Percentiles rank a stretch among this genome's conserved stretches.
Conservation (phyloP, 495 filamentous ascomycete species). For the Daldinia vernicosa region DNA sequence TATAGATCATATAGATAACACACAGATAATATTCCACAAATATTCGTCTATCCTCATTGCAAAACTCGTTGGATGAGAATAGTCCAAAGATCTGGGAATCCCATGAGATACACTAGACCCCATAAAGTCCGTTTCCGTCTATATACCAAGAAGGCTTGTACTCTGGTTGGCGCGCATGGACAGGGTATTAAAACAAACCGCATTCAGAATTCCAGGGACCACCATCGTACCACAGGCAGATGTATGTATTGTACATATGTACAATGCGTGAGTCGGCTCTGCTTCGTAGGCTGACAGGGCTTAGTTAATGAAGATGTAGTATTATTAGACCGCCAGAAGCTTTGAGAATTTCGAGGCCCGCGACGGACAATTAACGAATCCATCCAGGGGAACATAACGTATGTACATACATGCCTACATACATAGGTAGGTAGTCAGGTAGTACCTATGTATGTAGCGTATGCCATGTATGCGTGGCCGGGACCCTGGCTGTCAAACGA, state of each 20-base stretch:
- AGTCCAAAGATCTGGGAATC: conserved; percentile 1
- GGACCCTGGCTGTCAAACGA: conserved; percentile 27
- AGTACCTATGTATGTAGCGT: conserved; percentile 3
- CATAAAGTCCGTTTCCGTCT: conserved; percentile 13
- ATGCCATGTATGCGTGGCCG: not conserved
- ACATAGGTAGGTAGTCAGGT: not conserved
- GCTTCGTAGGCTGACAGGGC: not conserved
- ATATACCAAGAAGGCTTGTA: not conserved
- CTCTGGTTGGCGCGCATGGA: conserved; percentile 35
- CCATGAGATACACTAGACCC: not conserved
- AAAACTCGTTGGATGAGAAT: not conserved
- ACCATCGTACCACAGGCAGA: conserved; percentile 3
- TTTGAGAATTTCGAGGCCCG: conserved; percentile 16
- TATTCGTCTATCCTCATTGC: not conserved
- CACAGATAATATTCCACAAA: conserved; percentile 5
- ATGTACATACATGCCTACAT: not conserved
- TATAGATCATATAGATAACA: not conserved
- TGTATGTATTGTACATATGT: not conserved
- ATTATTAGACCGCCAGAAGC: conserved; percentile 39
- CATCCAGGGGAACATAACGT: conserved; percentile 20
- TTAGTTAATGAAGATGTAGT: conserved; percentile 27
- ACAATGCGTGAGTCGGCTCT: not conserved
- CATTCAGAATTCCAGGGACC: conserved; percentile 30
- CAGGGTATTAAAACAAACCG: conserved; percentile 14
- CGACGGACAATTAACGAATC: conserved; percentile 8